phyloP scores from a whole-genome alignment of 768 basidiomycete genomes.

The Suillus subaureus region DNA sequence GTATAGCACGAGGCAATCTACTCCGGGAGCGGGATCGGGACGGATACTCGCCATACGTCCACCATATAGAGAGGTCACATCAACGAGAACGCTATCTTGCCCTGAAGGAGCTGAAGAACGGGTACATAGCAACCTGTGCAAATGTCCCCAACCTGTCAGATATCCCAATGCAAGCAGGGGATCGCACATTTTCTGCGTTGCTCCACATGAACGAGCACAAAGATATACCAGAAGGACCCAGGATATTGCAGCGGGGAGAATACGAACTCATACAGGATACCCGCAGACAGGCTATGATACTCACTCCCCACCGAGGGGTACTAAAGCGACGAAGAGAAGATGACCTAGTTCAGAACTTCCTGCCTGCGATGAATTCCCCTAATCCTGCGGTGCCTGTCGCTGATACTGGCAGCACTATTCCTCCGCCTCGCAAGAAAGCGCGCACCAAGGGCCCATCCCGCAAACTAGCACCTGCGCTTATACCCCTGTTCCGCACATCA shows the following conservation, averaged over 20 bases:
- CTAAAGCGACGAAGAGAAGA: constrained; percentile 32
- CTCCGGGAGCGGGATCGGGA: constrained; percentile 24
- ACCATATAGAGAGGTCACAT: constrained; percentile 27
- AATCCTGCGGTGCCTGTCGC: constrained; percentile 8
- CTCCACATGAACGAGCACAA: constrained; percentile 10
- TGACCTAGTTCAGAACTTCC: constrained; percentile 6
- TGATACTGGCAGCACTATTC: background rate
- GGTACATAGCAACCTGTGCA: constrained; percentile 27
- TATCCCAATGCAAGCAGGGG: constrained; percentile 11
- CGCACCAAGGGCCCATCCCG: constrained; percentile 13
- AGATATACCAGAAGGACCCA: constrained; percentile 19
- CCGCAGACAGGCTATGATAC: constrained; percentile 30
- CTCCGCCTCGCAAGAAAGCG: constrained; percentile 22
- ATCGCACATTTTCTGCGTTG: constrained; percentile 6
- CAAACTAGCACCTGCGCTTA: constrained; percentile 11
- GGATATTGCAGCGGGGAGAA: constrained; percentile 25
- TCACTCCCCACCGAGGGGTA: constrained; percentile 28
- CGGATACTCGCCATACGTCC: constrained; percentile 16
- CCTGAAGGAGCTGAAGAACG: constrained; percentile 31
- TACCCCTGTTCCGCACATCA: background rate
- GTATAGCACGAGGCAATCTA: constrained; percentile 9
- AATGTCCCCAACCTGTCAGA: constrained; percentile 13
- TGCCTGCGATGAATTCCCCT: constrained; percentile 7
- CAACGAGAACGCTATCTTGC: constrained; percentile 30
- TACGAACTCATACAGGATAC: constrained; percentile 26